These are phyloP conservation scores for Yamadazyma conglobata DNA, from an alignment of 1,139 yeast species.

Conservation along the genomic window DNA sequence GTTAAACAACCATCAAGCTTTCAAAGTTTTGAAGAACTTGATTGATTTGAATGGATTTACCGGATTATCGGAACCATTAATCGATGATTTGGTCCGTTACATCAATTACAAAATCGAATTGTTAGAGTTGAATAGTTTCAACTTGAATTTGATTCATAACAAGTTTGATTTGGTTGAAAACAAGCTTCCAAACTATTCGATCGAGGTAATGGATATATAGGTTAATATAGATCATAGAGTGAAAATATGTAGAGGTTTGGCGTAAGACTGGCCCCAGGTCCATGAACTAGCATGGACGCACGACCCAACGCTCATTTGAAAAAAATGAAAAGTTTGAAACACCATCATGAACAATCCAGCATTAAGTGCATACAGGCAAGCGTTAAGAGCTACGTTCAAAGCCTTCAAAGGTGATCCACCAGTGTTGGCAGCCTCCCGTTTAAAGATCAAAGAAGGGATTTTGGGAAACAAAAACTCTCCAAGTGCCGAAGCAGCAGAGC, in stretches of 20 bases:
- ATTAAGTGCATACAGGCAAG: conserved; percentile 59
- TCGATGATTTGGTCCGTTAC: conserved; percentile 40
- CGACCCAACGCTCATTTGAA: no score
- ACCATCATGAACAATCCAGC: conserved; percentile 21
- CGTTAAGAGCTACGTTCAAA: conserved; percentile 64
- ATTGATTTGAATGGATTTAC: conserved; percentile 64
- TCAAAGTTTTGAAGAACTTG: conserved; percentile 57
- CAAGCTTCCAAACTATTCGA: conserved; percentile 47
- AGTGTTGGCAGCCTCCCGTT: conserved; percentile 61
- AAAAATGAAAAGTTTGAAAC: neutral
- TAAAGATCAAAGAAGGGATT: conserved; percentile 61
- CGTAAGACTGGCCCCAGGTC: no score
- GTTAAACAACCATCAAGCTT: conserved; percentile 44
- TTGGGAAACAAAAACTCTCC: conserved; percentile 26
- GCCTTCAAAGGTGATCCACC: conserved; percentile 61
- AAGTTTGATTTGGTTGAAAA: conserved; percentile 25
- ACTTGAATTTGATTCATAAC: conserved; percentile 55
- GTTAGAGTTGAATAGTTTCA: conserved; percentile 48
- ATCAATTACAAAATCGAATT: conserved; percentile 50
- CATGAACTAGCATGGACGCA: no score
- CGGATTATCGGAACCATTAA: conserved; percentile 52
- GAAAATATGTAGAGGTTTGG: no score
- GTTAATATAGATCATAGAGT: conserved; percentile 1
- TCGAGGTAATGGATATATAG: conserved; percentile 27
- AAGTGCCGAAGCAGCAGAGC: conserved; percentile 44